Base-by-base conservation (phyloP, 495 filamentous ascomycete genomes). In the Cercophora scortea region DNA sequence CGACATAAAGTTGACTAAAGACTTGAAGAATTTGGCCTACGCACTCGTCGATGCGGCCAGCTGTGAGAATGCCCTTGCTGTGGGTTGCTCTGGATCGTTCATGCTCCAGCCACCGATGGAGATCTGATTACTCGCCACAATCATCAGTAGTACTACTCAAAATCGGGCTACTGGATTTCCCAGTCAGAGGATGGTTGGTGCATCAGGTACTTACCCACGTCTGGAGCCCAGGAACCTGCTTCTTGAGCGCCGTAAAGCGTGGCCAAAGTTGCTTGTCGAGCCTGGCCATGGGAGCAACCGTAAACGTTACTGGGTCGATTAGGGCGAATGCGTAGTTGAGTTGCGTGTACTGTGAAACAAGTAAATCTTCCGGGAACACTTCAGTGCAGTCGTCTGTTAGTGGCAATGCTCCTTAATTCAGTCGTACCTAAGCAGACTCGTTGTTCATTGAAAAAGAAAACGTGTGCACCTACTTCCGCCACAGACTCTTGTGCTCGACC, bases 61-160 rank as follows among this genome's bases (percentile, higher is more conserved):
- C n/a, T 58, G 53, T 15, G 47, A 38, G 17, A 61, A 62, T 2
- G 61, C 36, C 7, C 54, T 50, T 11, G 42, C 34, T 11, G 51
- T 62, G 3, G 61, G 61, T 5, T 25, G 25, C 8, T 42, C 56
- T 43, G 62, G 61, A 54, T 76, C 69, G 35, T 62, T 69, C 47
- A 76, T 66, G 18, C 62, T 50, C 72, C 72, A 76, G 42, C 73
- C 74, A 38, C 74, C 74, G 19, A 78, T 52, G 34, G 64, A 52
- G 18, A 78, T 60, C 25, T n/a, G n/a, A n/a, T n/a, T 25, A 25
- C 25, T 25, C 25, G 5, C 5, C 2, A 5, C 5, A 25, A 25
- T 25, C 25, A 25, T 25, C 25, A 25, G 25, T 25, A 25, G 25
- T 25, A 25, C 25, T 25, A 25, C 25, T 25, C 2, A 25, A 25